Evolutionary conservation across 148 eudicot species (phyloP).

Genomic region (Spergularia bocconei): DNA sequence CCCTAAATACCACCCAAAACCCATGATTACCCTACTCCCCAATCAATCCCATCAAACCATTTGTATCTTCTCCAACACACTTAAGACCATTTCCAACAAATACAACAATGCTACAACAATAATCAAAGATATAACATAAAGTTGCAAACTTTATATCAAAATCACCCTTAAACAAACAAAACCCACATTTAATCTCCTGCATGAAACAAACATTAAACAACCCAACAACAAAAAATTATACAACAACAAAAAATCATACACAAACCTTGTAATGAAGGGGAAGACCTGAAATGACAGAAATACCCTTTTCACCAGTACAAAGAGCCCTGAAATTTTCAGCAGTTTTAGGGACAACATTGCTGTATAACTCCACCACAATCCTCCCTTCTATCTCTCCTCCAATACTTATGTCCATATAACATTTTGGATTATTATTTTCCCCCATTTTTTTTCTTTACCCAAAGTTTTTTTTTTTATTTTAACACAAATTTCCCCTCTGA

Average conservation of each 20-base stretch:
- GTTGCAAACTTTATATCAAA: background rate
- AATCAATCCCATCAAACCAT: background rate
- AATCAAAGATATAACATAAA: background rate
- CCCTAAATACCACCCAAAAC: background rate
- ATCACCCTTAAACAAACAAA: background rate
- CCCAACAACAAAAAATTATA: background rate
- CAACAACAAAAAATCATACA: no score
- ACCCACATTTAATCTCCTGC: background rate
- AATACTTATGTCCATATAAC: slow-evolving; percentile 68
- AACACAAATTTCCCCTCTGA: background rate
- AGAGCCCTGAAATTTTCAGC: slow-evolving; percentile 88
- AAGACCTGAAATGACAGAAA: slow-evolving; percentile 42
- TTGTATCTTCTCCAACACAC: no score
- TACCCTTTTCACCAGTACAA: slow-evolving; percentile 76
- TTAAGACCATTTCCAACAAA: no score
- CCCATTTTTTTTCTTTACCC: slow-evolving; percentile 19
- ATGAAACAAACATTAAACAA: background rate
- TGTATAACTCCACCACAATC: slow-evolving; percentile 63
- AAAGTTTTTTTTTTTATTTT: no score
- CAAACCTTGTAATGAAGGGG: slow-evolving; percentile 64
- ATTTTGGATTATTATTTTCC: slow-evolving; percentile 33
- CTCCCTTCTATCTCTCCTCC: slow-evolving; percentile 77
- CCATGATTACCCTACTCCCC: background rate
- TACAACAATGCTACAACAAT: background rate
- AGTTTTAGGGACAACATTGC: slow-evolving; percentile 73